These are phyloP conservation scores for Aspergillus homomorphus DNA, from an alignment of 495 filamentous ascomycete species.

Conservation along the genomic window DNA sequence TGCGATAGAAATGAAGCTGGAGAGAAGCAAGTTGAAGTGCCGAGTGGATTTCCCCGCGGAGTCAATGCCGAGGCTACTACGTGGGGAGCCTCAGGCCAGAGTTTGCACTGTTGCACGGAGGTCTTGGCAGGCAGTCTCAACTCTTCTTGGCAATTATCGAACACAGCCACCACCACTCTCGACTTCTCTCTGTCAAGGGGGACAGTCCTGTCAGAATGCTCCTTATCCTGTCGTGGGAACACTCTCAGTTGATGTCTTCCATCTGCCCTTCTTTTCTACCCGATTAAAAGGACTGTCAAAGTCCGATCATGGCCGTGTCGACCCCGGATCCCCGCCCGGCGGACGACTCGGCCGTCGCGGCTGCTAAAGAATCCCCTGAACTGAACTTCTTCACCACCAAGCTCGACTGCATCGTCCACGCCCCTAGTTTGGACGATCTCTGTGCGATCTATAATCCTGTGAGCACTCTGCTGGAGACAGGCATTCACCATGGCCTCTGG, in stretches of 20 bases:
- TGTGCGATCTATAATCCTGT: slow-evolving; percentile 74
- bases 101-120: background rate
- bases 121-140: background rate
- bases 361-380: slow-evolving; percentile 7
- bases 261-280: background rate
- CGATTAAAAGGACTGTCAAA: background rate
- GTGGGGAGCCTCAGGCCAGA: too few species aligned
- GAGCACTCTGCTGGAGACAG: slow-evolving; percentile 70
- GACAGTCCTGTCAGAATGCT: background rate
- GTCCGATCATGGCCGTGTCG: background rate
- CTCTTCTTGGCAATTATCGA: background rate
- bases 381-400: slow-evolving; percentile 88
- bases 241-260: background rate
- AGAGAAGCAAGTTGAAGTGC: too few species aligned
- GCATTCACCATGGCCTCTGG: slow-evolving; percentile 65
- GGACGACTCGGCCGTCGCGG: slow-evolving; percentile 25
- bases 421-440: slow-evolving; percentile 69
- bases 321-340: background rate
- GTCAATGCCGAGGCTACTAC: background rate
- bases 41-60: too few species aligned
- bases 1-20: too few species aligned
- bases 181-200: background rate
- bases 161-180: background rate
- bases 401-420: slow-evolving; percentile 75
- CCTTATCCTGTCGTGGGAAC: background rate